Evolutionary conservation across 2,329 filamentous ascomycete genomes (phyloP).

Genomic region (Aspergillus piperis): DNA sequence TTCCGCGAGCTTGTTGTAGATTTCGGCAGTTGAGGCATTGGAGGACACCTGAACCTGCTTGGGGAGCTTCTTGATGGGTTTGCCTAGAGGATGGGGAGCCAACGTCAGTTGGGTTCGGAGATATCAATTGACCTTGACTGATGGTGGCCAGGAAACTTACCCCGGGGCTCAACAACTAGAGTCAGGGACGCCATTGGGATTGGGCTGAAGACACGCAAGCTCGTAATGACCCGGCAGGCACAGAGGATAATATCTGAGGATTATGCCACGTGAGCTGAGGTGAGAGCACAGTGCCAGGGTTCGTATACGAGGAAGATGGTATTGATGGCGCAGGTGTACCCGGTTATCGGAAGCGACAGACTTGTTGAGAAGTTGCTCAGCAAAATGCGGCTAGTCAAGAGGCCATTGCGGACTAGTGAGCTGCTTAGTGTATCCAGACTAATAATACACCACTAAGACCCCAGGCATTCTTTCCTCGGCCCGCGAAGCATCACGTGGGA

Average conservation of each 20-base stretch:
- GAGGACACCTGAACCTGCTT: conserved; percentile 55
- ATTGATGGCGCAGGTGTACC: neutral
- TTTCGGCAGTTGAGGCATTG: conserved; percentile 54
- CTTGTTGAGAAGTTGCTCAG: neutral
- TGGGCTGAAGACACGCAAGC: neutral
- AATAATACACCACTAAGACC: neutral
- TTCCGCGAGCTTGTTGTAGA: conserved; percentile 60
- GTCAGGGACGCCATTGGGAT: conserved; percentile 38
- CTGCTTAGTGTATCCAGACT: no score
- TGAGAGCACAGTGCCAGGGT: neutral
- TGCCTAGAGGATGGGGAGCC: conserved; percentile 48
- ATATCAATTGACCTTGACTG: neutral
- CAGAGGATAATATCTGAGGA: neutral
- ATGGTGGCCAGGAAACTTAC: conserved; percentile 29
- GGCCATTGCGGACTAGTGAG: no score
- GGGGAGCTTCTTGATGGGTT: conserved; percentile 63
- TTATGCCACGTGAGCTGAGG: neutral
- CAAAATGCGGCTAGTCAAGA: neutral
- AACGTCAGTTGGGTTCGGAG: conserved; percentile 12
- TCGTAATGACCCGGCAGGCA: neutral
- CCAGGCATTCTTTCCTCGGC: conserved; percentile 2
- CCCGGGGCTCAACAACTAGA: conserved; percentile 45
- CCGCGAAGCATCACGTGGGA: conserved; percentile 7
- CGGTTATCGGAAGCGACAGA: neutral
- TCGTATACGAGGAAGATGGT: neutral